Evolutionary conservation across 441 rosid species (phyloP), one percentile per base, ranked within the genome.

Genomic region (Oxalis stricta): DNA sequence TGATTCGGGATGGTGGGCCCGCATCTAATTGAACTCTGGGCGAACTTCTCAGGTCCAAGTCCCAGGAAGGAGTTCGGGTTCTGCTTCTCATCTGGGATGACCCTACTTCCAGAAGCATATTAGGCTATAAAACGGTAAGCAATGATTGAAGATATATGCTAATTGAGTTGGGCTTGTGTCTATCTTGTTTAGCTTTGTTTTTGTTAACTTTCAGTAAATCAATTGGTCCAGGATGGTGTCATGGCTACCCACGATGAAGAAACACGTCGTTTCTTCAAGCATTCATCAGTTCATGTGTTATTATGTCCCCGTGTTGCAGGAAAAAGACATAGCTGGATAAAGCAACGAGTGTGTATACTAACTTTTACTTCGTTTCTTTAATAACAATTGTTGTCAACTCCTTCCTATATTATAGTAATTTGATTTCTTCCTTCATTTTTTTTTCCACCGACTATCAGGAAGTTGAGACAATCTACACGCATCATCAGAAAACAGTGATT

Each of bases 211-310:
- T 47, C 38, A 30, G 18, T 19, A 13, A 41, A 42, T 53, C 48
- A 15, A 41, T 34, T 33, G 13, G 44, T 66, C 59, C 73, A 92
- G 96, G 95, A 84, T 77, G 99, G 99, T 14, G 62, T 86, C 39
- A 92, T 92, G 96, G 70, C 54, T 41, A 92, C 99, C 19, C 95
- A 92, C 61, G 96, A 92, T 56, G 97, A 87, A 63, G 99, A 92
- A 74, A 87, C 97, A 41, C 84, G 95, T 5, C 75, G 79, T 7
- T 87, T 82, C 61, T 92, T 92, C 60, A 92, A 92, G 64, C 79
- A 76, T 47, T 92, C 99, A 3, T 84, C 95, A 1, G 97, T 92
- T 46, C 85, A 77, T 50, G 93, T 84, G 53, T 62, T 92, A 57
- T 86, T 84, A 30, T 86, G 94, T 58, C 95, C 99, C 12, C 86